A percentile compares a stretch with the other conserved stretches of the same genome.
Conservation (phyloP, 768 basidiomycete genomes). For the Tylopilus rubrobrunneus region DNA sequence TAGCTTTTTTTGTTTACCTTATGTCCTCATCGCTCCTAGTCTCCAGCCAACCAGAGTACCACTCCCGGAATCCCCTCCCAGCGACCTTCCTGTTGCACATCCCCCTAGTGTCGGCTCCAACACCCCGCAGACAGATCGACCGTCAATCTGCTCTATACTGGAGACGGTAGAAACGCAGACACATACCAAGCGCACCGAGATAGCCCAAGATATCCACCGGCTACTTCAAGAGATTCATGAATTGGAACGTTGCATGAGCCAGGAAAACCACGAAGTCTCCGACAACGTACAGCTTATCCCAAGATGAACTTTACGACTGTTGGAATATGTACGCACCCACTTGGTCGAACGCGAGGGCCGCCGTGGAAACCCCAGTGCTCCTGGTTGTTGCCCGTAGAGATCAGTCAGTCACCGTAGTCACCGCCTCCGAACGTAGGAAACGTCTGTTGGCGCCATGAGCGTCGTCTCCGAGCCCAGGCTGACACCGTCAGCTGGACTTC, state of each 20-base stretch:
- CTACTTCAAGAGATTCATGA: constrained; percentile 57
- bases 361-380: too few species aligned
- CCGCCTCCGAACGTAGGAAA: constrained; percentile 38
- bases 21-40: constrained; percentile 17
- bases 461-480: constrained; percentile 29
- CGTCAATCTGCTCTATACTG: constrained; percentile 35
- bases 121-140: constrained; percentile 44
- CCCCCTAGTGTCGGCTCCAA: constrained; percentile 46
- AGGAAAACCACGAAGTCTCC: constrained; percentile 31
- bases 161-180: constrained; percentile 7
- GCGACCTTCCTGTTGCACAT: constrained; percentile 35
- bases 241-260: constrained; percentile 49
- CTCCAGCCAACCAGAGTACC: constrained; percentile 31
- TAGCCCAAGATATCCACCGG: constrained; percentile 50
- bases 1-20: not conserved
- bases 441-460: constrained; percentile 45
- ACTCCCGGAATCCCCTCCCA: constrained; percentile 11
- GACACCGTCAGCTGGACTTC: constrained; percentile 27
- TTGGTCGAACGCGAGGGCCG: too few species aligned
- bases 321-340: constrained; percentile 46
- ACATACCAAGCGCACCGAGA: constrained; percentile 37
- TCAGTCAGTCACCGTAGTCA: constrained; percentile 43
- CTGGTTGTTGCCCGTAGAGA: constrained; percentile 28
- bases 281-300: constrained; percentile 65
- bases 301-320: constrained; percentile 65